phyloP scores from a whole-genome alignment of 306 rosid genomes.

The Vigna reflexopilosa region DNA sequence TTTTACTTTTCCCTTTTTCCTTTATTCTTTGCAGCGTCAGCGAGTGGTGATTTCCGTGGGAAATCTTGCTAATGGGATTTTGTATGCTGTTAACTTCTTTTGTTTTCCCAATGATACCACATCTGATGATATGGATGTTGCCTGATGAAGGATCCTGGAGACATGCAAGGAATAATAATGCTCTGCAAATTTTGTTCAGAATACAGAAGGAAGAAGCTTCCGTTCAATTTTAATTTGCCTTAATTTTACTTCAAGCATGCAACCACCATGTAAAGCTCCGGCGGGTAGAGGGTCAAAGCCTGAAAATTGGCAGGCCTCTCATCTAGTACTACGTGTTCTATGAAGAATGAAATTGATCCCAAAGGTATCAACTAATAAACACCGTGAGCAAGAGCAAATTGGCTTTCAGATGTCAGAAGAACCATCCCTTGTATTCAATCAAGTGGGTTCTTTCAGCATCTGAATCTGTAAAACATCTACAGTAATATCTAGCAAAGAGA shows the following conservation, averaged over 20 bases:
- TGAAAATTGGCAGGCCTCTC: constrained; percentile 74
- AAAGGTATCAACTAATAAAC: constrained; percentile 55
- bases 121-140: constrained; percentile 43
- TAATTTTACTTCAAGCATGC: constrained; percentile 39
- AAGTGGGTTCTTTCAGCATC: constrained; percentile 62
- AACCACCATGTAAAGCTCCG: constrained; percentile 46
- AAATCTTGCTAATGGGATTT: constrained; percentile 51
- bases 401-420: constrained; percentile 53
- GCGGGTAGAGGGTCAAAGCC: constrained; percentile 73
- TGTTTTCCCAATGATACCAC: constrained; percentile 39
- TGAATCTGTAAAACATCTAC: constrained; percentile 39
- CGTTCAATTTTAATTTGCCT: constrained; percentile 38
- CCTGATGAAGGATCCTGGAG: constrained; percentile 50
- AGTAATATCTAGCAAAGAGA: constrained; percentile 28
- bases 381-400: constrained; percentile 41
- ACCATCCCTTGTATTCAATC: constrained; percentile 44
- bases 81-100: constrained; percentile 42
- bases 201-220: constrained; percentile 47
- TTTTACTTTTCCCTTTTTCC: neutral
- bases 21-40: constrained; percentile 58
- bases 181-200: constrained; percentile 56
- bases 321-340: constrained; percentile 42
- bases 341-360: constrained; percentile 51
- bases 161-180: constrained; percentile 48
- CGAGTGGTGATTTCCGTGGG: constrained; percentile 44